Evolutionary conservation across 2,329 filamentous ascomycete genomes (phyloP), one percentile per base, ranked within the genome.

Genomic region (Penicillium hesseltinei): DNA sequence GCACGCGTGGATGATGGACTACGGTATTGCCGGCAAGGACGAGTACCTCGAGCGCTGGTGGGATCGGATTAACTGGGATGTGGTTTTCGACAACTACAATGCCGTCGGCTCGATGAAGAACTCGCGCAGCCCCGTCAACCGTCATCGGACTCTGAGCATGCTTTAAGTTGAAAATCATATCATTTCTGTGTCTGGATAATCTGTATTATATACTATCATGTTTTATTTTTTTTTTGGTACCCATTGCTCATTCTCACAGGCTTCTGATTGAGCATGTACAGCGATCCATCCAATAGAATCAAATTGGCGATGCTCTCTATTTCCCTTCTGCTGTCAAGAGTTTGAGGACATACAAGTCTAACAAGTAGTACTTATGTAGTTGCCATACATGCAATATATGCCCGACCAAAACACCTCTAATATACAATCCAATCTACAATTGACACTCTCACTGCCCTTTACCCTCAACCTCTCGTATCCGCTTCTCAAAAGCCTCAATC

Each of bases 401-500:
- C 19, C n/a, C 31, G 15, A 15, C 36, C 45, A 54, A 19, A 47
- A 59, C 51, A 21, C 38, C 46, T 25, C 9, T 61, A 55, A 51
- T 63, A 48, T 63, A 65, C 62, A 60, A 50, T 21, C 42, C 13
- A 54, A 25, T 31, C 31, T 36, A 46, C 21, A 46, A 46, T 6
- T 23, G 13, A 36, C 19, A 43, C 13, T 29, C 52, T 58, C 56
- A 64, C 44, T 54, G 53, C 1, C 59, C 51, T 35, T 49, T 56
- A 4, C 45, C 77, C 65, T 84, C 73, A 47, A 91, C 71, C 67
- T 83, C 78, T 70, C 79, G 80, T 6, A 94, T 92, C 69, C 90
- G 82, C 75, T 85, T 84, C 78, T 97, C 92, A 78, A 99, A 99
- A 1, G 94, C 93, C 73, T 90, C 87, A 63, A 97, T 89, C 92